Base-by-base conservation (phyloP, 176 grass and related monocot species). In the Avena insularis region DNA sequence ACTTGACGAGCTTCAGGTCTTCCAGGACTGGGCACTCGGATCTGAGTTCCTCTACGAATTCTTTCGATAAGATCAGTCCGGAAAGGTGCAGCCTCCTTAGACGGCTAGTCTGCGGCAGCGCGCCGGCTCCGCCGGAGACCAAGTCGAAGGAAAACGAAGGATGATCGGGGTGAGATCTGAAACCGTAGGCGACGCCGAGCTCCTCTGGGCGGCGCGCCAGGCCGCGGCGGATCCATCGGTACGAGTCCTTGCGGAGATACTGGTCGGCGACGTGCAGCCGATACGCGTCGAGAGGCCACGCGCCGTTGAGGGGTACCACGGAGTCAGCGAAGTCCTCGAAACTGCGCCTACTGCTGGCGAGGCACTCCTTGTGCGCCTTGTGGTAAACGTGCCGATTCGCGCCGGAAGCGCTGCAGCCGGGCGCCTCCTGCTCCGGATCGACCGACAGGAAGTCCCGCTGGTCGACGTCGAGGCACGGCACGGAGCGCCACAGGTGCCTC, bases 171-270 rank as follows among this genome's bases (percentile, higher is more conserved):
- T 15, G 12, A 33, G 62, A 29, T 31, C 4, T 14, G 27, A 6
- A 8, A 12, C 13, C n/a, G 45, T 25, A 75, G 71, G n/a, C 45
- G 45, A 75, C 20, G 46, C 6, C 2, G n/a, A 75, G 71, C 71
- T 48, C 71, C 11, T 10, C 45, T 0, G 71, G 71, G n/a, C n/a
- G 12, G 71, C 71, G 71, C 45, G 71, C 71, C 6, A 75, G 45
- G 11, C 71, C 71, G n/a, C 71, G 45, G 71, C 71, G 46, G n/a
- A 75, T 49, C 71, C 71, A 75, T 5, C 71, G 43, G 71, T n/a
- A 21, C 12, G 46, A 25, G 71, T n/a, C n/a, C n/a, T 50, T 15
- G 43, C 5, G n/a, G 71, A 75, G n/a, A 48, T 13, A 10, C n/a
- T 2, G n/a, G 6, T 50, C 71, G 71, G 47, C 45, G 12, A 75